phyloP scores from a whole-genome alignment of 148 eudicot species.

The Chenopodium suecicum region DNA sequence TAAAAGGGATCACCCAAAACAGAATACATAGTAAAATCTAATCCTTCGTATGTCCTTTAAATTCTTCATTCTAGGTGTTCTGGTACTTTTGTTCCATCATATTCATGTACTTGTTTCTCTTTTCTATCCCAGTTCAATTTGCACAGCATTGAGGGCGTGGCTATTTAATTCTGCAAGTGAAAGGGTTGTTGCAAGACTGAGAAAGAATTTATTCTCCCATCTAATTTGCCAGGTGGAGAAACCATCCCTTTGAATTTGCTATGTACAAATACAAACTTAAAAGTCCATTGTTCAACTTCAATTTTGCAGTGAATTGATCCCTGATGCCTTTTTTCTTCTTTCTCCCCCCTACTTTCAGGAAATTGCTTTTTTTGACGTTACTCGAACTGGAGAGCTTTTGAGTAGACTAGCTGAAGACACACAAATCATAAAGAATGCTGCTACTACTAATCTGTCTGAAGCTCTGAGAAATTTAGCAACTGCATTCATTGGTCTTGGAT shows the following conservation, averaged over 20 bases:
- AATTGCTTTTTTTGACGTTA: conserved; percentile 89
- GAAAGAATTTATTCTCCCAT: conserved; percentile 74
- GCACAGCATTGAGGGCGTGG: conserved; percentile 83
- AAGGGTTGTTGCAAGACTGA: conserved; percentile 84
- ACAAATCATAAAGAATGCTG: conserved; percentile 91
- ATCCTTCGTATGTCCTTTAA: neutral
- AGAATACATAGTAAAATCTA: too few species aligned
- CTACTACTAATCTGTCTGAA: conserved; percentile 90
- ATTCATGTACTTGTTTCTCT: neutral
- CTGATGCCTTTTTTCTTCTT: conserved; percentile 2
- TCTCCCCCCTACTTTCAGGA: conserved; percentile 47
- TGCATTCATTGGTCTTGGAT: conserved; percentile 71
- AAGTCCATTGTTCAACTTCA: neutral
- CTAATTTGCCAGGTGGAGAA: conserved; percentile 64
- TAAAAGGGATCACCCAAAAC: too few species aligned
- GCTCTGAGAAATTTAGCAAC: conserved; percentile 74
- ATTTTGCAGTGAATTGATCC: conserved; percentile 6
- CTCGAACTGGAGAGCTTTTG: conserved; percentile 89
- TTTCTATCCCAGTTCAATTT: conserved; percentile 57
- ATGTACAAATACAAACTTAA: neutral
- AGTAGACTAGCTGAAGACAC: conserved; percentile 94
- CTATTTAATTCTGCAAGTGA: conserved; percentile 85
- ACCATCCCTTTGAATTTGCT: neutral
- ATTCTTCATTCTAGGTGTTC: neutral
- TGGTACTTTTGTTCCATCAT: neutral